A percentile compares a stretch with the other conserved stretches of the same genome.
phyloP scores from a whole-genome alignment of 306 rosid species.

The Vigna angularis region DNA sequence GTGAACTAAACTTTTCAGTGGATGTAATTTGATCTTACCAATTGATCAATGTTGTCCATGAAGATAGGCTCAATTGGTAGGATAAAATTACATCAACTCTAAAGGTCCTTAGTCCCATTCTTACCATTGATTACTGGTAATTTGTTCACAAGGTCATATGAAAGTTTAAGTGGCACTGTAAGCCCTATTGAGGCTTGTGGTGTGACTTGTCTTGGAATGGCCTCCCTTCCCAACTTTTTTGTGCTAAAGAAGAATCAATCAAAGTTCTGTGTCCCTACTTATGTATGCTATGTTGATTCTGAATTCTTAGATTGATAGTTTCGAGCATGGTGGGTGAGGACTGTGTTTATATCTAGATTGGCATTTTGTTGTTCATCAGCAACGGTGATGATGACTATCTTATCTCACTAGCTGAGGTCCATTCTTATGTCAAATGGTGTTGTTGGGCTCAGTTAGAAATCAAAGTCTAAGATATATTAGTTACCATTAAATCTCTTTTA shows the following conservation, averaged over 20 bases:
- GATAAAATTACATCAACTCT: neutral
- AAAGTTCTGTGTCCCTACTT: too few species aligned
- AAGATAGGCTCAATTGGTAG: conserved; percentile 16
- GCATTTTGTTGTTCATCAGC: too few species aligned
- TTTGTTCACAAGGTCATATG: conserved; percentile 15
- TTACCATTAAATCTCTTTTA: neutral
- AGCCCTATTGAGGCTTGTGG: too few species aligned
- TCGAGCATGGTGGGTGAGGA: too few species aligned
- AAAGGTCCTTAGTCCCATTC: conserved; percentile 12
- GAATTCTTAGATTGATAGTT: too few species aligned
- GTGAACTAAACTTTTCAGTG: neutral
- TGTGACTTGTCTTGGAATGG: too few species aligned
- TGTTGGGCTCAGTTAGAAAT: neutral
- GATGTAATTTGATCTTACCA: neutral
- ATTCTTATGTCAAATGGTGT: neutral
- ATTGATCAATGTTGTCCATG: neutral
- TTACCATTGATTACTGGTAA: conserved; percentile 12
- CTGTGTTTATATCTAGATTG: too few species aligned
- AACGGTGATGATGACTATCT: neutral
- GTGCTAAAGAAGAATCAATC: too few species aligned
- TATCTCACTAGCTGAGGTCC: neutral
- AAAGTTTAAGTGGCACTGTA: too few species aligned
- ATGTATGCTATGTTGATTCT: too few species aligned
- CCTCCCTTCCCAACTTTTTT: too few species aligned
- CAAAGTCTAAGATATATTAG: neutral